Evolutionary conservation across 306 rosid species (phyloP), one percentile per base, ranked within the genome.

Genomic region (Canavalia ensiformis): DNA sequence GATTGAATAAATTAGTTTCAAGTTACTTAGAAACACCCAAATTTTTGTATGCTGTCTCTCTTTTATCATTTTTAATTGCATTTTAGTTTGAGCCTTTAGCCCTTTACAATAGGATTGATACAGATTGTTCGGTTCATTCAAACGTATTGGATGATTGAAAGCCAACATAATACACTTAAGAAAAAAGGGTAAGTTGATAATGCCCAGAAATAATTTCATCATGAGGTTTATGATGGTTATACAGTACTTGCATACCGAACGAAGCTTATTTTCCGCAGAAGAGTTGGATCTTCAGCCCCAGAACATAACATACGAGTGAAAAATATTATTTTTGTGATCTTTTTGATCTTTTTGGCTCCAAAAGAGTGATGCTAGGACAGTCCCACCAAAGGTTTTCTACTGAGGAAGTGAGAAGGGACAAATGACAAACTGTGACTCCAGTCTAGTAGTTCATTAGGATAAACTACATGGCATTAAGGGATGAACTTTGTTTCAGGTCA

Each of bases 1-100:
- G 50, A 68, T 70, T 74, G 33, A 91, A 91, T 89, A 89, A 91
- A 72, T 41, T 74, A 68, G 90, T 31, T 81, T 63, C 74, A 80
- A 82, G 34, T 79, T 81, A 42, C 69, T 54, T 70, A 74, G 47
- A 50, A 45, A 33, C 29, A 42, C 56, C 7, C 4, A 1, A 34
- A 0, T 49, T 58, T 80, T 51, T 56, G 76, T 68, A 42, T 69
- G 69, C 8, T 50, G 18, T 51, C 28, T 54, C 33, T 56, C 51
- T 57, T 82, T 18, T 39, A 49, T 79, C 77, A 18, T 57, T 35
- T 71, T 75, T 79, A 57, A 47, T 8, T 81, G 30, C 47, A 41
- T 52, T 64, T 31, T 50, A 42, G 42, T 65, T 52, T 68, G 77
- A 58, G 71, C 33, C 51, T 6, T 0, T 37, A 44, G 70, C 29